phyloP scores from a whole-genome alignment of 768 basidiomycete genomes.

The Baorangia bicolor region DNA sequence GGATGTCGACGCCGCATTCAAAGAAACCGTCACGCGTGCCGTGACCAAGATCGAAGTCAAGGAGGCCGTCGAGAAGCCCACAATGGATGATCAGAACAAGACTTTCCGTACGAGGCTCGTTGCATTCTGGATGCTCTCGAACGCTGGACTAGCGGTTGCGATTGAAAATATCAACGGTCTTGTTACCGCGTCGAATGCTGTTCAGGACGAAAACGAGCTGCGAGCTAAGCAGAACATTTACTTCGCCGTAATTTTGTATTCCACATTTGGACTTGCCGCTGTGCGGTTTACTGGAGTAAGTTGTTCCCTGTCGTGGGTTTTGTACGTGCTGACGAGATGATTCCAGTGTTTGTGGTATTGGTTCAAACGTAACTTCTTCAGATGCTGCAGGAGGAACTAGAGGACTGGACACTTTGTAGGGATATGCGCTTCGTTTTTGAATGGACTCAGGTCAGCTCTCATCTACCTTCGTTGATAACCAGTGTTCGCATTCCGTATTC shows the following conservation, averaged over 20 bases:
- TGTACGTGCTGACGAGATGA: slow-evolving; percentile 1
- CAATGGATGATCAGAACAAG: slow-evolving; percentile 85
- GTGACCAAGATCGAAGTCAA: slow-evolving; percentile 69
- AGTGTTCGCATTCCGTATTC: slow-evolving; percentile 14
- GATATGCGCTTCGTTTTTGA: slow-evolving; percentile 18
- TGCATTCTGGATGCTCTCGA: slow-evolving; percentile 75
- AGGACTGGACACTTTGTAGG: background rate
- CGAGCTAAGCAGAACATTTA: slow-evolving; percentile 56
- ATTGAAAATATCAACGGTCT: slow-evolving; percentile 76
- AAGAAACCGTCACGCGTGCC: slow-evolving; percentile 87
- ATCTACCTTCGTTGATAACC: slow-evolving; percentile 35
- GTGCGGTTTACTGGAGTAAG: slow-evolving; percentile 78
- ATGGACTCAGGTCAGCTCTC: slow-evolving; percentile 27
- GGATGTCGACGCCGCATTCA: slow-evolving; percentile 89
- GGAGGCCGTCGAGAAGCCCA: slow-evolving; percentile 74
- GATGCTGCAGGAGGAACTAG: slow-evolving; percentile 75
- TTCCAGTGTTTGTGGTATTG: slow-evolving; percentile 77
- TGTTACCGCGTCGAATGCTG: slow-evolving; percentile 36
- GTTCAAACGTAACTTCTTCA: slow-evolving; percentile 80
- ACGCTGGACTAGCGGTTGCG: slow-evolving; percentile 68
- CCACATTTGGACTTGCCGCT: slow-evolving; percentile 70
- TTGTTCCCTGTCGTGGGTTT: slow-evolving; percentile 13
- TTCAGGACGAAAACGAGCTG: slow-evolving; percentile 42
- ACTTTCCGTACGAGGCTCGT: slow-evolving; percentile 92
- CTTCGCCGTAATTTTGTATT: slow-evolving; percentile 76